These are phyloP conservation scores for Russula virescens DNA, from an alignment of 768 basidiomycete genomes.

Conservation along the genomic window DNA sequence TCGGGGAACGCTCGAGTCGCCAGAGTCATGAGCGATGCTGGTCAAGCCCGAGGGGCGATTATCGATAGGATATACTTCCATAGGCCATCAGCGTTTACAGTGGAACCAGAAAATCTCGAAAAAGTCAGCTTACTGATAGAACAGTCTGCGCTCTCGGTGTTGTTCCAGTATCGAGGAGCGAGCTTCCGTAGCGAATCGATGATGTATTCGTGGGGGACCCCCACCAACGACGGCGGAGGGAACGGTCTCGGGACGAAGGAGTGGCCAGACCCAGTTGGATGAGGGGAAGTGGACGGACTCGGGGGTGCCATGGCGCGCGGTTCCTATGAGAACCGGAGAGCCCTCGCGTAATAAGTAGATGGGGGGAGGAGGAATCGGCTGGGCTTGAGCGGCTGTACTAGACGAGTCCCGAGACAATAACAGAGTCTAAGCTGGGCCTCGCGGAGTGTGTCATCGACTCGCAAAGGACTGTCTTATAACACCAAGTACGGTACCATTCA, in stretches of 20 bases:
- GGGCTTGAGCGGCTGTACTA: background rate
- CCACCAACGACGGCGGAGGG: conserved; percentile 55
- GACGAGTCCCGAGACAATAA: conserved; percentile 1
- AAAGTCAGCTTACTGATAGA: conserved; percentile 51
- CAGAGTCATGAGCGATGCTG: background rate
- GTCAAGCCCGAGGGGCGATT: background rate
- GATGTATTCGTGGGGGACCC: conserved; percentile 70
- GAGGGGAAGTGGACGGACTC: conserved; percentile 12
- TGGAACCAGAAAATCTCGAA: background rate
- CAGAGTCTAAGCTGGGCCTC: background rate
- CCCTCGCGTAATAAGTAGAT: background rate
- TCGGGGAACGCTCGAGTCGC: conserved; percentile 8
- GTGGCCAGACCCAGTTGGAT: conserved; percentile 25
- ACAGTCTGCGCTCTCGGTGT: conserved; percentile 71
- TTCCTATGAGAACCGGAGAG: background rate
- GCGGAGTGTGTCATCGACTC: conserved; percentile 5
- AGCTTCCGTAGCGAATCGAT: conserved; percentile 60
- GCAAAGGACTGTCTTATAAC: background rate
- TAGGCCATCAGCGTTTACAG: background rate
- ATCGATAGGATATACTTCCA: conserved; percentile 16
- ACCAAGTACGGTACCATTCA: background rate
- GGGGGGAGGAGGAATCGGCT: background rate
- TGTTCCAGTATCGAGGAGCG: conserved; percentile 68
- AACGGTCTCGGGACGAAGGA: conserved; percentile 54
- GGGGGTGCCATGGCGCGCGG: conserved; percentile 19